phyloP scores from a whole-genome alignment of 1,284 basidiomycete species.

The Ceratobasidium sp. region DNA sequence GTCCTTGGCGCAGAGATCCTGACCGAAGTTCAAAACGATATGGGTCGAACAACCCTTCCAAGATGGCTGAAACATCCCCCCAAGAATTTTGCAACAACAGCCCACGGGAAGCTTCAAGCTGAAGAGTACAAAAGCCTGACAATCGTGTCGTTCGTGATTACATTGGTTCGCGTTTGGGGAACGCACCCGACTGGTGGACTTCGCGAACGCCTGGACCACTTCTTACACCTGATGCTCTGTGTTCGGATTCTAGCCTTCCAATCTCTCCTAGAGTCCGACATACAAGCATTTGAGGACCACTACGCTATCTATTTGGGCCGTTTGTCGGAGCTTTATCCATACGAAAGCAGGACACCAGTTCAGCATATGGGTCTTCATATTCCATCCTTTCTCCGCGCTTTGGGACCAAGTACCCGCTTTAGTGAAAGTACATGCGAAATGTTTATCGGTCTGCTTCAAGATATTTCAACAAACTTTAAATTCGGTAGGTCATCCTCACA shows the following conservation, averaged over 20 bases:
- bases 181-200: slow-evolving; percentile 2
- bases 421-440: slow-evolving; percentile 35
- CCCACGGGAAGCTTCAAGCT: background rate
- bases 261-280: background rate
- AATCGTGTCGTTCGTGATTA: slow-evolving; percentile 47
- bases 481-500: slow-evolving; percentile 25
- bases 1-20: slow-evolving; percentile 17
- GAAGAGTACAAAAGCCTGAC: background rate
- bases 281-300: slow-evolving; percentile 13
- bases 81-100: slow-evolving; percentile 37
- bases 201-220: background rate
- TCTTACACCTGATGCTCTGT: background rate
- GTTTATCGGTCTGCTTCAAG: slow-evolving; percentile 42
- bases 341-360: background rate
- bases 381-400: slow-evolving; percentile 1
- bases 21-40: slow-evolving; percentile 23
- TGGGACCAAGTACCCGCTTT: slow-evolving; percentile 32
- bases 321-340: slow-evolving; percentile 26
- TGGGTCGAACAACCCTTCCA: slow-evolving; percentile 35
- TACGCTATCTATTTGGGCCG: background rate
- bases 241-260: too few relatives aligned
- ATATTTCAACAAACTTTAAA: slow-evolving; percentile 20
- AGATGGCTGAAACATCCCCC: slow-evolving; percentile 37
- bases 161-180: slow-evolving; percentile 45
- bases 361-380: slow-evolving; percentile 45